phyloP scores from a whole-genome alignment of 2,329 filamentous ascomycete species.

The Aspergillus aculeatus region DNA sequence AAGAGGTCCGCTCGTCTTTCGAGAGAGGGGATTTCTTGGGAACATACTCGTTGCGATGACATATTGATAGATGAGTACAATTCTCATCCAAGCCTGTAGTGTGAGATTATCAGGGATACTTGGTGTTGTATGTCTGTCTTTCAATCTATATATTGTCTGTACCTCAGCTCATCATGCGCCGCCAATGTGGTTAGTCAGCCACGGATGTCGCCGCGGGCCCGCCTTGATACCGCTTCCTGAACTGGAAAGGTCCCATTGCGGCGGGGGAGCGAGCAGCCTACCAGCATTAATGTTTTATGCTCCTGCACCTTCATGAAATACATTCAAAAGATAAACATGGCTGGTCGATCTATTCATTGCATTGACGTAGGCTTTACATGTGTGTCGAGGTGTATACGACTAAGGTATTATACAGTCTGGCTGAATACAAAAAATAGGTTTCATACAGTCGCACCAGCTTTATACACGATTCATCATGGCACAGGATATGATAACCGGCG shows the following conservation, averaged over 20 bases:
- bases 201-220: neutral
- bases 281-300: neutral
- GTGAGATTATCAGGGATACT: neutral
- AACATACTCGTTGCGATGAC: conserved; percentile 22
- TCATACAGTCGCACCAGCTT: no score
- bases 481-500: neutral
- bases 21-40: neutral
- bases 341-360: no score
- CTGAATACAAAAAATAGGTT: no score
- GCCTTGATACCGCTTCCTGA: neutral
- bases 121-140: neutral
- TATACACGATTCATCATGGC: no score
- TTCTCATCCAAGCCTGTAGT: neutral
- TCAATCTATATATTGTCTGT: neutral
- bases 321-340: neutral
- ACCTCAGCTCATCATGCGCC: neutral
- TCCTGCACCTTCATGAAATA: neutral
- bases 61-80: conserved; percentile 13
- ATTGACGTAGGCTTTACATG: no score
- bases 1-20: neutral
- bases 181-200: conserved; percentile 5
- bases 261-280: neutral
- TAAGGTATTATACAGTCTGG: no score
- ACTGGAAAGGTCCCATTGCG: neutral
- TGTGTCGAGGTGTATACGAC: no score